Base-by-base conservation (phyloP, 1,284 basidiomycete species). In the Heterobasidion parviporum region DNA sequence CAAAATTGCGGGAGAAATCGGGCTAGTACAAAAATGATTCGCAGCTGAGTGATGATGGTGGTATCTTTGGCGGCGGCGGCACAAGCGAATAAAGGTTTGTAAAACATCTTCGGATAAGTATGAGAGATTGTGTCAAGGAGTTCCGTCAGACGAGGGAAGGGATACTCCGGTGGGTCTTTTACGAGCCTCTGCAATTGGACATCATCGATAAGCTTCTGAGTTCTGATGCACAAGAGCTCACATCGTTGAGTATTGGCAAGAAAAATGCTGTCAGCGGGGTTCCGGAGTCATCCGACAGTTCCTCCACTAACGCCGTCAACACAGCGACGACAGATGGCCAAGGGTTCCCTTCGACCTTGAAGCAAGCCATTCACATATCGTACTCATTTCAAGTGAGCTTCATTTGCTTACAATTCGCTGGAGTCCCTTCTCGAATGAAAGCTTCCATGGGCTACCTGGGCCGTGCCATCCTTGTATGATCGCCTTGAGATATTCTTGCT, bases 71-170 rank as follows among this genome's bases (percentile, higher is more conserved):
- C 74, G 0, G 86, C 80, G 0, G 81, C 82, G 0, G 88, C 83
- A 52, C 85, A 85, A 0, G 78, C 70, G 66, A 92, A 90, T 26
- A 93, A 71, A 1, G 86, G 83, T 64, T 87, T 89, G 74, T 83
- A 90, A 67, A 91, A 85, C 0, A 85, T 61, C 57, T 82, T 82
- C 1, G 89, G 85, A 62, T 83, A 76, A 32, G 70, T 61, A 48
- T 74, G 69, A 7, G 85, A 80, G 36, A 85, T 62, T 26, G 68
- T 69, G 26, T 76, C 70, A 1, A 88, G 70, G 47, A 88, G 71
- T 16, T 72, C 68, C 5, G 78, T 74, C 0, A 87, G 69, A 0
- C 69, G 64, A 4, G 68, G 64, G 54, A 67, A 76, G 0, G 80
- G 78, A 54, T 68, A 62, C 16, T 74, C 66, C 1, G 81, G 81